phyloP scores from a whole-genome alignment of 768 basidiomycete species.

The Leccinum truebloodii region DNA sequence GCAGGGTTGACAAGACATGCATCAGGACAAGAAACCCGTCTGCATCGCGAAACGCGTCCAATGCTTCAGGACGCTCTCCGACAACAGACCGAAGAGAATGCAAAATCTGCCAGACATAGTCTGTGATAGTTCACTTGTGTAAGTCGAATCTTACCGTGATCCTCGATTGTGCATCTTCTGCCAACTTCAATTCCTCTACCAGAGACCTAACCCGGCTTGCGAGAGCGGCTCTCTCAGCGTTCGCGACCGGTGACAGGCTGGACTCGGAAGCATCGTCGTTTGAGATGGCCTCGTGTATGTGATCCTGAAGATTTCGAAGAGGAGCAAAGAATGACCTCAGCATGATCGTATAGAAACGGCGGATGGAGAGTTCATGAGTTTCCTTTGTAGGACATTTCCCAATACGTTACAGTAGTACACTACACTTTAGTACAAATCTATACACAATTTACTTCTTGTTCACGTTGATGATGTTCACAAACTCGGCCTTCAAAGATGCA shows the following conservation, averaged over 20 bases:
- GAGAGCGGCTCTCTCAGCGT: slow-evolving; percentile 3
- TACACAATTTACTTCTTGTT: slow-evolving; percentile 33
- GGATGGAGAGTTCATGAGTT: not conserved
- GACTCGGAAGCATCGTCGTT: slow-evolving; percentile 29
- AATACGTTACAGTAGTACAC: not conserved
- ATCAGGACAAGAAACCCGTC: slow-evolving; percentile 80
- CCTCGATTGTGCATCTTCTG: slow-evolving; percentile 45
- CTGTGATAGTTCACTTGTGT: not conserved
- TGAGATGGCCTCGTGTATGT: slow-evolving; percentile 29
- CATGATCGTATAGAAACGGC: slow-evolving; percentile 37
- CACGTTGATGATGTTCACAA: slow-evolving; percentile 86
- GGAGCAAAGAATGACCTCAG: slow-evolving; percentile 60
- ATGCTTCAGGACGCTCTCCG: slow-evolving; percentile 62
- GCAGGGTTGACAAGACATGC: slow-evolving; percentile 65
- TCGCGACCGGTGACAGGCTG: not conserved
- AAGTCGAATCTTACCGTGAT: slow-evolving; percentile 48
- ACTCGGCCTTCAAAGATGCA: slow-evolving; percentile 97
- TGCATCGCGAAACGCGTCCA: slow-evolving; percentile 76
- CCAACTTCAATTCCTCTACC: slow-evolving; percentile 67
- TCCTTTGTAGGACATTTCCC: not conserved
- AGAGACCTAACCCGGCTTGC: slow-evolving; percentile 61
- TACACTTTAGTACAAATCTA: not conserved
- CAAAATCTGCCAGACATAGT: slow-evolving; percentile 46
- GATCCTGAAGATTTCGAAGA: slow-evolving; percentile 55
- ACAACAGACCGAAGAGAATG: slow-evolving; percentile 68